Conservation (phyloP, 495 filamentous ascomycete genomes). For the Hypoxylon fragiforme region DNA sequence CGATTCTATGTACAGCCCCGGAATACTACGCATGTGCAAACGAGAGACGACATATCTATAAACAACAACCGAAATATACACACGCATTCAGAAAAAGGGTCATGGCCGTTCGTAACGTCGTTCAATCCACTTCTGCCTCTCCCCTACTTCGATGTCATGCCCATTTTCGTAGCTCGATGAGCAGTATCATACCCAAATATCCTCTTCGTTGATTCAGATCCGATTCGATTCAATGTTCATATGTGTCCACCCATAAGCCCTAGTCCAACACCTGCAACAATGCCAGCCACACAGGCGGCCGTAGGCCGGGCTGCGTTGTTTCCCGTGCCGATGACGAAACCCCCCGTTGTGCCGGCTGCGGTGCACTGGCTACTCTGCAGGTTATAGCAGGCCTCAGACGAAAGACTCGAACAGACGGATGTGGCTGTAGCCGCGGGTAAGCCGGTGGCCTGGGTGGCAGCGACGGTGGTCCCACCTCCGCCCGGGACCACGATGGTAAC, state of each 20-base stretch:
- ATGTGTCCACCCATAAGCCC: slow-evolving; percentile 31
- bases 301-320: slow-evolving; percentile 32
- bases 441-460: slow-evolving; percentile 39
- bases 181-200: too few species aligned
- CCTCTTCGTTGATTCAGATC: too few species aligned
- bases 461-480: slow-evolving; percentile 55
- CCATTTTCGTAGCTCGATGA: neutral
- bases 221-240: slow-evolving; percentile 9
- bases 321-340: slow-evolving; percentile 29
- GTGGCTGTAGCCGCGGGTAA: slow-evolving; percentile 54
- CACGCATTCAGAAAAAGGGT: slow-evolving; percentile 9
- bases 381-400: slow-evolving; percentile 61
- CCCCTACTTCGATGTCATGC: neutral
- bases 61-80: slow-evolving; percentile 21
- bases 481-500: slow-evolving; percentile 66
- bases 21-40: slow-evolving; percentile 3
- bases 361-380: slow-evolving; percentile 59
- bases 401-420: slow-evolving; percentile 68
- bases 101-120: slow-evolving; percentile 33
- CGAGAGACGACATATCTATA: slow-evolving; percentile 11
- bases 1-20: slow-evolving; percentile 11
- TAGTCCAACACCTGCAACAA: slow-evolving; percentile 34
- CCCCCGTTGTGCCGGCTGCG: slow-evolving; percentile 37
- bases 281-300: slow-evolving; percentile 30
- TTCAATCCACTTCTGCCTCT: slow-evolving; percentile 5